Evolutionary conservation across 2,329 filamentous ascomycete genomes (phyloP), one percentile per base, ranked within the genome.

Genomic region (Hymenoscyphus scutula): DNA sequence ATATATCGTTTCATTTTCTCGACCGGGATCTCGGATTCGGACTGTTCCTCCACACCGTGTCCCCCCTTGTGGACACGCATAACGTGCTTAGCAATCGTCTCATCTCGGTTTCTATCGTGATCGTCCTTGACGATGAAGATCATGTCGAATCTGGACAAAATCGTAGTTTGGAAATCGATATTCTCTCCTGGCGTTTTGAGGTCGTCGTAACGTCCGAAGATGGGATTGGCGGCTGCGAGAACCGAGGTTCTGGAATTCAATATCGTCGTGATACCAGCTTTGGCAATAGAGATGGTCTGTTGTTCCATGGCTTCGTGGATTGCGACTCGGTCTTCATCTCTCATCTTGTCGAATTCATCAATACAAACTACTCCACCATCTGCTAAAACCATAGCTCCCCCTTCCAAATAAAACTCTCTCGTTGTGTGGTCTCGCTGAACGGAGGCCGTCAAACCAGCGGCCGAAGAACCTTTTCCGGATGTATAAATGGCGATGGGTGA

Each of bases 301-400:
- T 99, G 95, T 76, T 99, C 95, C 95, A 99, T 99, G 63, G 95
- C 95, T 84, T 99, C 95, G 82, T 99, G 95, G 69, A 99, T 99
- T 1, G 95, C 95, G 6, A 98, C 95, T 70, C 95, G 86, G 72
- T 99, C 95, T 76, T 99, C 95, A 74, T 99, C 95, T 66, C 95
- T 85, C 95, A 99, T 99, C 82, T 99, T 99, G 80, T 99, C 95
- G 74, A 99, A 99, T 78, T 99, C 95, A 74, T 99, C 95, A 70
- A 99, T 99, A 77, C 95, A 98, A 10, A 98, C 95, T 0, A 98
- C 94, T 71, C 95, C 95, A 2, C 93, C 93, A 69, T 99, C 95
- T 3, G 95, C 95, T 19, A 99, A 85, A 3, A 99, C 95, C 95
- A 99, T 98, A 34, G 95, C 95, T 77, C 95, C 95, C 55, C 95